Evolutionary conservation across 805 yeast species (phyloP).

Genomic region (Kodamaea kakaduensis): DNA sequence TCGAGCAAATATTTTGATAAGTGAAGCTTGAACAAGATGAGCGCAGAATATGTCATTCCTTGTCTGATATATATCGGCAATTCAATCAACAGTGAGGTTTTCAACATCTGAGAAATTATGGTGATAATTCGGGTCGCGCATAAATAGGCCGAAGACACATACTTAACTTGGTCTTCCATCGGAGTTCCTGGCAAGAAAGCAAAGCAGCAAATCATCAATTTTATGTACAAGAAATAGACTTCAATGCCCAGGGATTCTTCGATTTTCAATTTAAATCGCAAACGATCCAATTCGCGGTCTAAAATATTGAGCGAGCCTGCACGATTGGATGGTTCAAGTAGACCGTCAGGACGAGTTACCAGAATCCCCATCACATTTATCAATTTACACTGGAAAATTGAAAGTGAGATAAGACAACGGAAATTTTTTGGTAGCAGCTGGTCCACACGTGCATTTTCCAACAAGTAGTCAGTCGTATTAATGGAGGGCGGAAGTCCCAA

Average conservation of each 20-base stretch:
- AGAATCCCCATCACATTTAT: conserved; percentile 84
- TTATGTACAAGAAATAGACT: conserved; percentile 72
- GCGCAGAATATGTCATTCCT: conserved; percentile 75
- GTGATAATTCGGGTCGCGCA: conserved; percentile 81
- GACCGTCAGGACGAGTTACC: conserved; percentile 82
- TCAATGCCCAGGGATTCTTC: conserved; percentile 66
- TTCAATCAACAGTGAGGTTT: conserved; percentile 64
- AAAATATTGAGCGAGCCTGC: conserved; percentile 75
- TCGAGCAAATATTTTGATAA: conserved; percentile 69
- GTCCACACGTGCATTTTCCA: conserved; percentile 76
- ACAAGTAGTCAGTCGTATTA: conserved; percentile 70
- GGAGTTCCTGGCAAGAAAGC: conserved; percentile 91
- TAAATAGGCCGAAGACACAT: conserved; percentile 75
- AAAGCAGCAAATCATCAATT: conserved; percentile 79
- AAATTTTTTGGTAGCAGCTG: conserved; percentile 61
- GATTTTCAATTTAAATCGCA: conserved; percentile 62
- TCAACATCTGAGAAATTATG: conserved; percentile 61
- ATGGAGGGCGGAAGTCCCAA: conserved; percentile 85
- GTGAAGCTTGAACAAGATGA: conserved; percentile 76
- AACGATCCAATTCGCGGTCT: conserved; percentile 71
- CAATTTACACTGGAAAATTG: conserved; percentile 80
- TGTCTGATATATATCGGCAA: conserved; percentile 85
- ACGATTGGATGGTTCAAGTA: conserved; percentile 77
- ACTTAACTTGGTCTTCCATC: conserved; percentile 78
- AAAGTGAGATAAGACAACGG: conserved; percentile 64